Percentiles rank a stretch among this genome's conserved stretches.
Evolutionary conservation across 2,329 filamentous ascomycete genomes (phyloP).

Genomic region (Cyanodermella asteris): DNA sequence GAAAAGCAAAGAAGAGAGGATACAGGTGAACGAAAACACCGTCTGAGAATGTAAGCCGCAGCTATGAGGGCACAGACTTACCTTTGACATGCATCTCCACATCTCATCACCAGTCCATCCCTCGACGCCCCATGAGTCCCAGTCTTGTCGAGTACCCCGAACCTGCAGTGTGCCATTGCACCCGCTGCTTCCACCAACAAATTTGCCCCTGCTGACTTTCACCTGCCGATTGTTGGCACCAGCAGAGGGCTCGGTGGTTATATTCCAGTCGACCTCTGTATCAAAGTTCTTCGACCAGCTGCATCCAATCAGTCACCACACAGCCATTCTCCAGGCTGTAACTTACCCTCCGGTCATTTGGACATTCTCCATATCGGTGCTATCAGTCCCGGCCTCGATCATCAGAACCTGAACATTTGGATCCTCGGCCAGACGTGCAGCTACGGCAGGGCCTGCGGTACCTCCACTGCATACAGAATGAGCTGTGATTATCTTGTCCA

Average conservation of each 20-base stretch:
- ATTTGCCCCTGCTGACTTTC: constrained; percentile 12
- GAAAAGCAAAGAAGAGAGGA: too few species aligned
- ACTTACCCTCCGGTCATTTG: constrained; percentile 1
- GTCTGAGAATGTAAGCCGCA: constrained; percentile 33
- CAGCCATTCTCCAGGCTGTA: too few species aligned
- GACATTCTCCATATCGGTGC: background rate
- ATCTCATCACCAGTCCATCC: constrained; percentile 7
- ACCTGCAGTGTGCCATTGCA: constrained; percentile 6
- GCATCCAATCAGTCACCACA: too few species aligned
- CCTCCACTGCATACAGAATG: too few species aligned
- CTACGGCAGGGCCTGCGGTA: constrained; percentile 26
- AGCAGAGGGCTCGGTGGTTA: constrained; percentile 18
- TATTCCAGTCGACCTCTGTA: constrained; percentile 23
- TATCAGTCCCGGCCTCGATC: constrained; percentile 20
- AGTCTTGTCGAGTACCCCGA: constrained; percentile 5
- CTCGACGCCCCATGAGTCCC: constrained; percentile 5
- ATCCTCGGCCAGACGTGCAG: constrained; percentile 20
- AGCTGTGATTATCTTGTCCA: too few species aligned
- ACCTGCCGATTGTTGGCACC: constrained; percentile 19
- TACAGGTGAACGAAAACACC: too few species aligned
- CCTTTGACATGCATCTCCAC: constrained; percentile 6
- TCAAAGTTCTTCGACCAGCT: constrained; percentile 22
- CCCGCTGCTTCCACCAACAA: constrained; percentile 5
- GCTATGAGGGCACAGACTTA: constrained; percentile 3
- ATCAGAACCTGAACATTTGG: constrained; percentile 16